Percentiles rank a stretch among this genome's conserved stretches.
Conservation (phyloP, 2,329 filamentous ascomycete species). For the Pyrenophora seminiperda region DNA sequence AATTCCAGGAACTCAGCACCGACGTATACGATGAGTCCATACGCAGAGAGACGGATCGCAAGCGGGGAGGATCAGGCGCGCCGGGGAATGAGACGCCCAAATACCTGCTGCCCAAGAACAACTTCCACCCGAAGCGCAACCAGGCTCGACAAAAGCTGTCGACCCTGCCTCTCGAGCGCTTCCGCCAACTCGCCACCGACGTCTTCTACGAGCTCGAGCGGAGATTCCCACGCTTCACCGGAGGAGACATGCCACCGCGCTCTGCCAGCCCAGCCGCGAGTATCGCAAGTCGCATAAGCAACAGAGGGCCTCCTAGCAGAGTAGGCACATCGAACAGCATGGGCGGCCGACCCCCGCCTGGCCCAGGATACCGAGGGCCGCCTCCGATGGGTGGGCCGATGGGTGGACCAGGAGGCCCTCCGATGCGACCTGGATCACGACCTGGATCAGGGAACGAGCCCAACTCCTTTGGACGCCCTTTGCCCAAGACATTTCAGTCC, state of each 20-base stretch:
- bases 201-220: constrained; percentile 95
- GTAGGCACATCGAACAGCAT: constrained; percentile 63
- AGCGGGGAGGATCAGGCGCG: constrained; percentile 54
- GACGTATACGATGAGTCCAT: constrained; percentile 96
- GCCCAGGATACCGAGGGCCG: constrained; percentile 37
- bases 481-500: constrained; percentile 88
- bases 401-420: constrained; percentile 43
- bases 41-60: constrained; percentile 72
- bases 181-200: constrained; percentile 90
- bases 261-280: constrained; percentile 67
- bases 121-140: constrained; percentile 96
- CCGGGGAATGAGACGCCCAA: constrained; percentile 53
- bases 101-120: constrained; percentile 81
- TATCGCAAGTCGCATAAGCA: constrained; percentile 60
- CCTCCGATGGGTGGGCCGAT: constrained; percentile 18
- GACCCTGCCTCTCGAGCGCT: constrained; percentile 82
- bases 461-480: constrained; percentile 74
- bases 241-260: constrained; percentile 69
- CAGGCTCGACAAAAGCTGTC: constrained; percentile 96
- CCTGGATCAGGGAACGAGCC: constrained; percentile 29
- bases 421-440: constrained; percentile 48
- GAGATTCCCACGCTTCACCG: constrained; percentile 80
- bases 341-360: constrained; percentile 47
- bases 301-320: constrained; percentile 62
- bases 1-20: constrained; percentile 96